Evolutionary conservation across 2,329 filamentous ascomycete genomes (phyloP).

Genomic region (Alternaria consortialis): DNA sequence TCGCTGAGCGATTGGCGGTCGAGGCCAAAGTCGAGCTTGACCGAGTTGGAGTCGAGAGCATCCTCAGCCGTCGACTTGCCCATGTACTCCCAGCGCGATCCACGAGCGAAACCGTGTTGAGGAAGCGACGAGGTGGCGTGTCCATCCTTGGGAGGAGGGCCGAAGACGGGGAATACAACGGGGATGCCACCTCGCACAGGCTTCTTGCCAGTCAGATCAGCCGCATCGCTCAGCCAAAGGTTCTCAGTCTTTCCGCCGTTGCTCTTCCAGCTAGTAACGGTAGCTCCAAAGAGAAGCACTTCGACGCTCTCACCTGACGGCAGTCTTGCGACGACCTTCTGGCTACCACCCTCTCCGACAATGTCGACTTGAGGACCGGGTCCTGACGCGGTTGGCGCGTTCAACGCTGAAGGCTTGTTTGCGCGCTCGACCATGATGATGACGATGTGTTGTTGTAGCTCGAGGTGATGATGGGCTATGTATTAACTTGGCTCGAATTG

Average conservation of each 20-base stretch:
- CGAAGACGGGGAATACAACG: constrained; percentile 94
- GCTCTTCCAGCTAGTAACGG: constrained; percentile 92
- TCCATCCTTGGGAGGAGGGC: constrained; percentile 74
- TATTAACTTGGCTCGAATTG: background rate
- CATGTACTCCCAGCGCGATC: constrained; percentile 89
- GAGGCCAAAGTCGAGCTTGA: constrained; percentile 96
- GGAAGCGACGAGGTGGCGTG: constrained; percentile 81
- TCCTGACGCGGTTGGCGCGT: constrained; percentile 68
- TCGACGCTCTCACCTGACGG: constrained; percentile 87
- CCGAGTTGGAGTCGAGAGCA: constrained; percentile 61
- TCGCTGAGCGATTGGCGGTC: constrained; percentile 75
- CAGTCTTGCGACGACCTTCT: constrained; percentile 78
- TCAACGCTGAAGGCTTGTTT: constrained; percentile 80
- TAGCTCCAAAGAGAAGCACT: constrained; percentile 89
- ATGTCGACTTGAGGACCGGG: constrained; percentile 76
- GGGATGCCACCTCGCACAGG: constrained; percentile 91
- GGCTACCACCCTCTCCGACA: constrained; percentile 74
- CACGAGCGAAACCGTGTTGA: constrained; percentile 95
- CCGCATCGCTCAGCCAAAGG: constrained; percentile 83
- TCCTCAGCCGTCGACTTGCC: constrained; percentile 81
- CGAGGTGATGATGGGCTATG: constrained; percentile 13
- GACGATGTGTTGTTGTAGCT: constrained; percentile 16
- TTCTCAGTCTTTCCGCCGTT: constrained; percentile 76
- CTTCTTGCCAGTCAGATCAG: constrained; percentile 85
- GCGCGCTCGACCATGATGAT: constrained; percentile 77